These are phyloP conservation scores for Arabidopsis lyrata DNA, from an alignment of 441 rosid species.

Conservation along the genomic window DNA sequence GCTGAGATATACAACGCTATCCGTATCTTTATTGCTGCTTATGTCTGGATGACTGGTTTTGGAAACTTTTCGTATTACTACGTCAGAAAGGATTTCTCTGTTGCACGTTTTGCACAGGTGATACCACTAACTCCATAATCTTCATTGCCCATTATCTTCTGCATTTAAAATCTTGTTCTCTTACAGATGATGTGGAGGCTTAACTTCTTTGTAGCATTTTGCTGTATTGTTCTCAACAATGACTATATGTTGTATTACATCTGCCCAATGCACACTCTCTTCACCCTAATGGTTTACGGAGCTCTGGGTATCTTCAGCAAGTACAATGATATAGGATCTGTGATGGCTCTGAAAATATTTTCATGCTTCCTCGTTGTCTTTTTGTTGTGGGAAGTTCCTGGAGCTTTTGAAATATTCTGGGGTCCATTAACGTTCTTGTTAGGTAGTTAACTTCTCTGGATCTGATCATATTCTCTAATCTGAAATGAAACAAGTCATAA, in stretches of 20 bases:
- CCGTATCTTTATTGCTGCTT: slow-evolving; percentile 94
- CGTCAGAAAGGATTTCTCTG: slow-evolving; percentile 90
- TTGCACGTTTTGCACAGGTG: slow-evolving; percentile 94
- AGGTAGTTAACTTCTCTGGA: slow-evolving; percentile 55
- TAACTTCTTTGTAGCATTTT: slow-evolving; percentile 86
- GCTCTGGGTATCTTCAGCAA: slow-evolving; percentile 88
- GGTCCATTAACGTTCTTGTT: slow-evolving; percentile 79
- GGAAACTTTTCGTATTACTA: slow-evolving; percentile 98
- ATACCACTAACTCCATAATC: slow-evolving; percentile 14
- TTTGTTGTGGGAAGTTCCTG: slow-evolving; percentile 94
- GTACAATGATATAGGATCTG: slow-evolving; percentile 86
- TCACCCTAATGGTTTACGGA: slow-evolving; percentile 94
- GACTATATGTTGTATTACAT: slow-evolving; percentile 94
- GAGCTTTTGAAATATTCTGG: slow-evolving; percentile 85
- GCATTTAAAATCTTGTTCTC: slow-evolving; percentile 41
- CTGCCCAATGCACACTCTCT: slow-evolving; percentile 98
- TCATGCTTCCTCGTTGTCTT: slow-evolving; percentile 86
- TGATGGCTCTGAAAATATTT: slow-evolving; percentile 82
- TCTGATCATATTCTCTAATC: slow-evolving; percentile 2
- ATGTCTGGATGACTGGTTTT: slow-evolving; percentile 99
- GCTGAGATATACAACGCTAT: slow-evolving; percentile 95
- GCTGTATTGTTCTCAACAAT: slow-evolving; percentile 91
- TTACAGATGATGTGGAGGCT: slow-evolving; percentile 99
- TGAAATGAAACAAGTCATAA: neutral
- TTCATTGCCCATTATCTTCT: slow-evolving; percentile 12